phyloP scores from a whole-genome alignment of 2,329 filamentous ascomycete genomes.

The Colletotrichum tamarilloi region DNA sequence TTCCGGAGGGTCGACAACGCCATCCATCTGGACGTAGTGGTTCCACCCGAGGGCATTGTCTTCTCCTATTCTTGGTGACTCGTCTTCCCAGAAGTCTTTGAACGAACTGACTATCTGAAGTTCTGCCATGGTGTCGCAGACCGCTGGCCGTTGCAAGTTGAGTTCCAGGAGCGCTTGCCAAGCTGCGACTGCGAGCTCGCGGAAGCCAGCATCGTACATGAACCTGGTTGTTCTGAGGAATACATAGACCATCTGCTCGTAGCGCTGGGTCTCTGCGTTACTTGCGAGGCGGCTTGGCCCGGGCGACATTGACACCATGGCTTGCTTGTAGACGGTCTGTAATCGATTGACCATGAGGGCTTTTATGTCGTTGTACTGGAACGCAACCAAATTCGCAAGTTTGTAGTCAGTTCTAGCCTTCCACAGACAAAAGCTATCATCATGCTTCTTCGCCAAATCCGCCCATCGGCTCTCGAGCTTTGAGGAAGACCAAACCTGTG shows the following conservation, averaged over 20 bases:
- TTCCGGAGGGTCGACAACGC: slow-evolving; percentile 54
- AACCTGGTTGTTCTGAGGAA: slow-evolving; percentile 81
- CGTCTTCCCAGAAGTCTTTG: slow-evolving; percentile 87
- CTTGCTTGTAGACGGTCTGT: slow-evolving; percentile 13
- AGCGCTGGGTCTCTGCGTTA: slow-evolving; percentile 34
- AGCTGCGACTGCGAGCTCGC: slow-evolving; percentile 78
- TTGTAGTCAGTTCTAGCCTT: slow-evolving; percentile 77
- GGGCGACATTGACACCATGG: slow-evolving; percentile 21
- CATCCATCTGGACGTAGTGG: slow-evolving; percentile 54
- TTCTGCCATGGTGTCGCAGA: slow-evolving; percentile 37
- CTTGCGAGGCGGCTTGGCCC: background rate
- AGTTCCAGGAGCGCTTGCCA: slow-evolving; percentile 89
- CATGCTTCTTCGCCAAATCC: slow-evolving; percentile 63
- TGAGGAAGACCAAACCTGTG: slow-evolving; percentile 72
- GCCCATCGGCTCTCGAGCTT: slow-evolving; percentile 33
- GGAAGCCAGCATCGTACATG: slow-evolving; percentile 80
- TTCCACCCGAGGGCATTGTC: slow-evolving; percentile 76
- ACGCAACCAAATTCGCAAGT: slow-evolving; percentile 74
- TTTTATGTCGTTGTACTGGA: slow-evolving; percentile 75
- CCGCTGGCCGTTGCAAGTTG: slow-evolving; percentile 68
- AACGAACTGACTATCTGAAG: slow-evolving; percentile 56
- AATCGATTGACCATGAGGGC: slow-evolving; percentile 67
- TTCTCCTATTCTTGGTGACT: slow-evolving; percentile 83
- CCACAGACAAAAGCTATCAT: slow-evolving; percentile 75
- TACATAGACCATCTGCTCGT: slow-evolving; percentile 71